A percentile compares a stretch with the other conserved stretches of the same genome.
These are phyloP conservation scores for Ophiosphaerella herpotricha DNA, from an alignment of 2,329 filamentous ascomycete species.

Conservation along the genomic window DNA sequence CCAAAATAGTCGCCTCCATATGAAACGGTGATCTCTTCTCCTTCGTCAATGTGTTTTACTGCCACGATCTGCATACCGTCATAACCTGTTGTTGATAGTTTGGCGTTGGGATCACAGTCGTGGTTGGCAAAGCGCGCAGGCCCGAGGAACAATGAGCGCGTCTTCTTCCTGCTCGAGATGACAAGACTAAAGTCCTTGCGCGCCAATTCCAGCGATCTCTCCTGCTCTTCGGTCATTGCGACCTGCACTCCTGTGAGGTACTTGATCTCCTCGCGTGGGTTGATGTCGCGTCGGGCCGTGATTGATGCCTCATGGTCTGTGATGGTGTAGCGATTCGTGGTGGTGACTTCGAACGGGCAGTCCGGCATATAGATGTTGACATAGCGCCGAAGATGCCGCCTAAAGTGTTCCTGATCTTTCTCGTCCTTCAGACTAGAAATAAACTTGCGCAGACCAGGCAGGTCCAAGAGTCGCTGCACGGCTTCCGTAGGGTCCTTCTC, in stretches of 20 bases:
- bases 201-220: constrained; percentile 74
- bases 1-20: constrained; percentile 98
- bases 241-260: constrained; percentile 92
- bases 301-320: constrained; percentile 86
- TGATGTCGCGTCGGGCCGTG: constrained; percentile 78
- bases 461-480: constrained; percentile 71
- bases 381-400: constrained; percentile 84
- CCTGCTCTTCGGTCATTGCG: constrained; percentile 88
- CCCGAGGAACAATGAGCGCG: constrained; percentile 88
- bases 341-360: constrained; percentile 91
- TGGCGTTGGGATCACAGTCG: constrained; percentile 91
- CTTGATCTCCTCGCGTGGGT: constrained; percentile 82
- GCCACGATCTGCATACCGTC: constrained; percentile 92
- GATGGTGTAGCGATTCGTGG: constrained; percentile 94
- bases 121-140: constrained; percentile 97
- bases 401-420: constrained; percentile 85
- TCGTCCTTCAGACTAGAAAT: constrained; percentile 68
- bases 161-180: constrained; percentile 88
- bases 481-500: constrained; percentile 72
- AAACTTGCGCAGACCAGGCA: constrained; percentile 76
- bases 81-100: constrained; percentile 79
- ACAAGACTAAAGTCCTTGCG: constrained; percentile 98
- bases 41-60: constrained; percentile 76
- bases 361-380: constrained; percentile 91
- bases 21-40: constrained; percentile 94